Percentiles rank a stretch among this genome's conserved stretches.
phyloP scores from a whole-genome alignment of 176 grass and related monocot genomes.

The Lolium perenne region DNA sequence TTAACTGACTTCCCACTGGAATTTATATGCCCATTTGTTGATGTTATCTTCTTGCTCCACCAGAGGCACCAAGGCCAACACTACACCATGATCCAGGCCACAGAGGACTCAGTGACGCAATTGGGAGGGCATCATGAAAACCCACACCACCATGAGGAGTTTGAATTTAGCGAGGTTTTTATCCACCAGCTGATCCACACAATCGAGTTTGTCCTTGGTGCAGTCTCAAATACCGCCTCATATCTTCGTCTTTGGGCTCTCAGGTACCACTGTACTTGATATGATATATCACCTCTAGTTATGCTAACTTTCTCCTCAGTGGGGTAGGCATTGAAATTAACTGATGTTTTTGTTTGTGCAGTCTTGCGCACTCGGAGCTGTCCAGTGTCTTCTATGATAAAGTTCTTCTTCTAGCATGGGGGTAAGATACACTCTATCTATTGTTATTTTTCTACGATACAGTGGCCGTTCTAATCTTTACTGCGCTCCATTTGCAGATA shows the following conservation, averaged over 20 bases:
- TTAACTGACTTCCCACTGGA: neutral
- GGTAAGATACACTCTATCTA: constrained; percentile 50
- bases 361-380: constrained; percentile 94
- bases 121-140: constrained; percentile 58
- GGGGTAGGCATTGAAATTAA: neutral
- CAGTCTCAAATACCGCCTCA: constrained; percentile 95
- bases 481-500: constrained; percentile 46
- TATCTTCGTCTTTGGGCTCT: constrained; percentile 99
- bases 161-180: constrained; percentile 92
- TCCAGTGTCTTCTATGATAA: constrained; percentile 96
- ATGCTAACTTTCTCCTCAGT: neutral
- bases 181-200: constrained; percentile 96
- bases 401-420: constrained; percentile 78
- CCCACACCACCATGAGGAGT: constrained; percentile 62
- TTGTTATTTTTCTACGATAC: neutral
- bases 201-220: constrained; percentile 97
- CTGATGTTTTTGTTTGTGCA: constrained; percentile 32
- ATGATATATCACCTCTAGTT: neutral
- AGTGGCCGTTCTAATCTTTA: neutral
- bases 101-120: constrained; percentile 74
- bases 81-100: constrained; percentile 62
- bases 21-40: neutral
- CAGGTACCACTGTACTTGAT: constrained; percentile 55
- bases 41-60: constrained; percentile 25
- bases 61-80: constrained; percentile 81